Percentiles rank a stretch among this genome's conserved stretches.
Conservation (phyloP, 2,329 filamentous ascomycete species). For the Trichoderma sp. region DNA sequence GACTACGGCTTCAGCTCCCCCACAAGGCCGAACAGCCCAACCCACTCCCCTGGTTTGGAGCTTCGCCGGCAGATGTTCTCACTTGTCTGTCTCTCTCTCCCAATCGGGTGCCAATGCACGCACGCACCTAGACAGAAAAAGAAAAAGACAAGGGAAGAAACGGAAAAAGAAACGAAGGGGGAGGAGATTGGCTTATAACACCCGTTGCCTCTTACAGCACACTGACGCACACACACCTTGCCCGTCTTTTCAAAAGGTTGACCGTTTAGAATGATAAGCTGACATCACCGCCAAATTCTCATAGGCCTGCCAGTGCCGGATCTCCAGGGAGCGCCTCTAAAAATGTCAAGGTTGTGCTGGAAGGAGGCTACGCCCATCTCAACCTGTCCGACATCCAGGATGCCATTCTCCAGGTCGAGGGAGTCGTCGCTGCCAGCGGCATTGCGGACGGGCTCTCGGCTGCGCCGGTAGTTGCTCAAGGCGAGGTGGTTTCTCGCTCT, state of each 20-base stretch:
- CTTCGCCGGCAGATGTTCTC: background rate
- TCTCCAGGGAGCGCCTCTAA: slow-evolving; percentile 7
- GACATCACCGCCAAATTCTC: background rate
- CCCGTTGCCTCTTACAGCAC: background rate
- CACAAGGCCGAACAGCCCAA: slow-evolving; percentile 4
- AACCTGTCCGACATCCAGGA: slow-evolving; percentile 38
- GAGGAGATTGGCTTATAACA: background rate
- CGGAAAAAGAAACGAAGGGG: background rate
- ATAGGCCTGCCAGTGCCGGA: slow-evolving; percentile 11
- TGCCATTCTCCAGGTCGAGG: slow-evolving; percentile 38
- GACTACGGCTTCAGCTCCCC: slow-evolving; percentile 18
- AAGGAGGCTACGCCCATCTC: slow-evolving; percentile 39
- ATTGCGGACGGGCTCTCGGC: background rate
- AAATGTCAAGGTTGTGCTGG: slow-evolving; percentile 20
- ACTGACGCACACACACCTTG: background rate
- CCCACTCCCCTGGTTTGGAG: slow-evolving; percentile 6
- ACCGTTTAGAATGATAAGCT: slow-evolving; percentile 4
- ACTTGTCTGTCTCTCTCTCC: background rate
- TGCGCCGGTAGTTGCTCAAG: background rate
- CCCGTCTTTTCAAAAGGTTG: background rate
- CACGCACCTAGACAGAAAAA: background rate
- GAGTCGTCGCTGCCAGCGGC: background rate
- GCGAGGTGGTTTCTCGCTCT: slow-evolving; percentile 11
- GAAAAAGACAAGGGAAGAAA: background rate
- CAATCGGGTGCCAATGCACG: background rate